Evolutionary conservation across 2,329 filamentous ascomycete genomes (phyloP).

Genomic region (Coniochaeta sp.): DNA sequence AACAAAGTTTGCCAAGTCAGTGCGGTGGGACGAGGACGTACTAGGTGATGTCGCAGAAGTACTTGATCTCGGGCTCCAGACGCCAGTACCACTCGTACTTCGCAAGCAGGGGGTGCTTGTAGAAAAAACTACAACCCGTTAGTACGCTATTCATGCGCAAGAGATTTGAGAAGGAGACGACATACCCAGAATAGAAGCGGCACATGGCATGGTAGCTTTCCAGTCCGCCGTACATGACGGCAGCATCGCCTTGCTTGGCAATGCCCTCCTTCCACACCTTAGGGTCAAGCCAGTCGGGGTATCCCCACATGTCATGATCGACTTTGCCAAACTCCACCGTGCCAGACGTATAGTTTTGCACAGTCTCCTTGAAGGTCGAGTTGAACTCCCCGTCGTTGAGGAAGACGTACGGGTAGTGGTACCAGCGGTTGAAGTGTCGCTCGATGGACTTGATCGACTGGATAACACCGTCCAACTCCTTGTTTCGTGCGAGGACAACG

Average conservation of each 20-base stretch:
- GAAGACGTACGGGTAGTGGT: constrained; percentile 97
- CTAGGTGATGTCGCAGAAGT: constrained; percentile 99
- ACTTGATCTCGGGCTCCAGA: constrained; percentile 97
- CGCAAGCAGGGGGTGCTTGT: constrained; percentile 86
- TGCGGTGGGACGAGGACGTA: constrained; percentile 32
- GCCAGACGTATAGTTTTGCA: constrained; percentile 83
- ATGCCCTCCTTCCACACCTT: constrained; percentile 95
- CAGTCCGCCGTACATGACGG: constrained; percentile 98
- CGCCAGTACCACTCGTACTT: constrained; percentile 99
- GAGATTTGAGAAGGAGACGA: constrained; percentile 7
- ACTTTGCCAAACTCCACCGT: constrained; percentile 92
- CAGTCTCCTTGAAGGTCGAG: constrained; percentile 79
- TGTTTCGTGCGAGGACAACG: constrained; percentile 90
- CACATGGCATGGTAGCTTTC: constrained; percentile 99
- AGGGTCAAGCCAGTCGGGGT: constrained; percentile 90
- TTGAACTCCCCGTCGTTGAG: constrained; percentile 98
- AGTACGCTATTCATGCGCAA: constrained; percentile 7
- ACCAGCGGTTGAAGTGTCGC: constrained; percentile 98
- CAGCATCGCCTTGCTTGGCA: constrained; percentile 89
- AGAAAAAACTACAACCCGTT: constrained; percentile 64
- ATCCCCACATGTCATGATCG: constrained; percentile 86
- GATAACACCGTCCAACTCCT: constrained; percentile 91
- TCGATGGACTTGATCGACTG: constrained; percentile 98
- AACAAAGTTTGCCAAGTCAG: constrained; percentile 7
- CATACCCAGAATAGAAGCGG: constrained; percentile 93